A percentile compares a stretch with the other conserved stretches of the same genome.
These are phyloP conservation scores for Periconia sp. DNA, from an alignment of 2,329 filamentous ascomycete species.

Conservation along the genomic window DNA sequence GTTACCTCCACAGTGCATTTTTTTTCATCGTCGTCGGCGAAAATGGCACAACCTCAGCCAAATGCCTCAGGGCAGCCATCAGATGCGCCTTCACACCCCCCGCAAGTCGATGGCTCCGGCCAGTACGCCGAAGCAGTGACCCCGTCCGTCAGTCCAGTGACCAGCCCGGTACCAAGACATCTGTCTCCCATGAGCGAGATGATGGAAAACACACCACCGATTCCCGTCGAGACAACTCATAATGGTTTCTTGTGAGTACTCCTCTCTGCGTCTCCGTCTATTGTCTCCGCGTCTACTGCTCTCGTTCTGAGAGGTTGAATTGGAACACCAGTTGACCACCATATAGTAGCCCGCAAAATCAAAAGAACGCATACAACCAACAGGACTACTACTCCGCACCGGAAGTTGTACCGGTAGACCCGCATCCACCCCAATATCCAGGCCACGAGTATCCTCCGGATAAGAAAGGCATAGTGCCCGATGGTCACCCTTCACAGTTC, in stretches of 20 bases:
- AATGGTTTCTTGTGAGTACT: slow-evolving; percentile 2
- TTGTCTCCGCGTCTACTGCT: too few relatives aligned
- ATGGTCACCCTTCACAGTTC: slow-evolving; percentile 1
- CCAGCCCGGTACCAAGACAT: slow-evolving; percentile 1
- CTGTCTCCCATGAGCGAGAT: slow-evolving; percentile 7
- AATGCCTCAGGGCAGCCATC: background rate
- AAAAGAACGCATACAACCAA: slow-evolving; percentile 4
- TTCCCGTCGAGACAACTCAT: slow-evolving; percentile 4
- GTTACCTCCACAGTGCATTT: background rate
- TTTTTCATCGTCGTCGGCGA: background rate
- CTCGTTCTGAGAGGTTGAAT: too few relatives aligned
- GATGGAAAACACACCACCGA: slow-evolving; percentile 9
- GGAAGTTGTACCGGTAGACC: slow-evolving; percentile 6
- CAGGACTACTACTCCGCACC: slow-evolving; percentile 10
- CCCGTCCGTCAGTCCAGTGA: background rate
- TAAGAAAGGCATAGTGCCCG: background rate
- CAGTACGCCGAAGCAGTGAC: slow-evolving; percentile 8
- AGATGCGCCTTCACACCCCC: background rate
- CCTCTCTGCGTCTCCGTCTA: background rate
- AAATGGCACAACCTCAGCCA: background rate
- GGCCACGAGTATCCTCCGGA: slow-evolving; percentile 5
- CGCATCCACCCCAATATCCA: slow-evolving; percentile 6
- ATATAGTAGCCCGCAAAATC: background rate
- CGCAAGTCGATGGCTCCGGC: slow-evolving; percentile 3
- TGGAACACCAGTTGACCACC: background rate